Base-by-base conservation (phyloP, 805 yeast genomes). In the Kazachstania martiniae region DNA sequence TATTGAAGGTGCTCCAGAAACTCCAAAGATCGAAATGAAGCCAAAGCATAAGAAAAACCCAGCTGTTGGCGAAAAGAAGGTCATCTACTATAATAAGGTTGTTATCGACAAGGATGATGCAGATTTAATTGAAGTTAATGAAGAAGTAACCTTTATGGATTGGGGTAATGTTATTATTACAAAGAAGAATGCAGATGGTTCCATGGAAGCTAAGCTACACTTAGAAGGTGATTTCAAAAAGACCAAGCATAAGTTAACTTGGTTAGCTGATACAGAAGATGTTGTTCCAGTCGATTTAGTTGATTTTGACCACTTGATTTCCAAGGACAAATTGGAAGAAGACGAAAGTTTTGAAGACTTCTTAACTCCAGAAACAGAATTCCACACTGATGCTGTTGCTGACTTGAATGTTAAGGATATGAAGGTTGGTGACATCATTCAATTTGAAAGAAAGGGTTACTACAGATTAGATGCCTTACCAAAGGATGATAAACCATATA, bases 91-190 rank as follows among this genome's bases (percentile, higher is more conserved):
- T 43, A 66, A 74, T 37, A 64, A 74, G 33, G 66, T 82, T 28
- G 62, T 84, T 47, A 67, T 89, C 49, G 96, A 87, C 54, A 94
- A 83, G 64, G 89, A 68, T 18, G 97, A 89, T 61, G 82, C 81
- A 24, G 65, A 62, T 39, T 77, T 87, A 28, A 66, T 78, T 39
- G 74, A 69, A 44, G 89, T 75, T 27, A 83, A 80, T 42, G 97
- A 89, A 63, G 97, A 89, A 65, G 68, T 87, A 41, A 89, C 97
- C n/a, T 72, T 89, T 51, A 89, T 89, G 97, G 96, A 89, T 63
- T 89, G 97, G 97, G 97, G 96, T 70, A 89, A 89, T 58, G 81
- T 76, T 37, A 80, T 89, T 44, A 65, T 87, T 43, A 72, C 79
- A 43, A 73, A 74, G 56, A 70, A 87, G 52, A 62, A 62, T 55